These are phyloP conservation scores for Sedum album DNA, from an alignment of 164 flowering plant species.

Conservation along the genomic window DNA sequence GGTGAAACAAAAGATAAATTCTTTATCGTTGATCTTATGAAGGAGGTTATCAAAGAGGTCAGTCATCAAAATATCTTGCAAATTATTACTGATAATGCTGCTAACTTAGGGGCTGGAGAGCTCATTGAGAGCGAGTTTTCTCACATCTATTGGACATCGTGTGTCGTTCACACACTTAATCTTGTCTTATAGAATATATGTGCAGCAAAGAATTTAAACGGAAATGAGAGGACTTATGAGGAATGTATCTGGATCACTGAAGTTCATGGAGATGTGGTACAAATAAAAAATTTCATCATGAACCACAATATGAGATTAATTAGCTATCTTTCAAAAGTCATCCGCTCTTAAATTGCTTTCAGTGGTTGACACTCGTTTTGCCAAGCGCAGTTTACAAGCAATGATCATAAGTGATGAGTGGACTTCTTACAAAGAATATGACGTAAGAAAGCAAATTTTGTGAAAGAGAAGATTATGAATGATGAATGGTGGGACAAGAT, in stretches of 20 bases:
- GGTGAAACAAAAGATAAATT: not conserved
- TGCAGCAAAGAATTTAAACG: constrained; percentile 8
- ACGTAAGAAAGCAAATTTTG: not conserved
- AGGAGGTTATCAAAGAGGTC: not conserved
- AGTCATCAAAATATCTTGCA: not conserved
- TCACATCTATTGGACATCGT: constrained; percentile 8
- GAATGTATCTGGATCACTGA: constrained; percentile 2
- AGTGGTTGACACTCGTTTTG: constrained; percentile 8
- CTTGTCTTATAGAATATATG: constrained; percentile 18
- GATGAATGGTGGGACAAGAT: constrained; percentile 14
- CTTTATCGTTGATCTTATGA: not conserved
- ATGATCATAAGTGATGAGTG: constrained; percentile 14
- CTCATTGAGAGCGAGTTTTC: not conserved
- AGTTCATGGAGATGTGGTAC: not conserved
- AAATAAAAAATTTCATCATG: not conserved
- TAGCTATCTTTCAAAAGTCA: not conserved
- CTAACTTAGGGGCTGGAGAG: not conserved
- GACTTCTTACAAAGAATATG: constrained; percentile 5
- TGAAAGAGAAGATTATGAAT: constrained; percentile 4
- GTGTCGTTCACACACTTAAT: constrained; percentile 20
- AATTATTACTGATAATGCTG: constrained; percentile 3
- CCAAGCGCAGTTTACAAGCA: constrained; percentile 2
- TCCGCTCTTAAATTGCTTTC: constrained; percentile 2
- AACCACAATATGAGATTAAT: constrained; percentile 5
- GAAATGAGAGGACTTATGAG: not conserved